Evolutionary conservation across 2,329 filamentous ascomycete species (phyloP).

Genomic region (Fusarium incarnatum): DNA sequence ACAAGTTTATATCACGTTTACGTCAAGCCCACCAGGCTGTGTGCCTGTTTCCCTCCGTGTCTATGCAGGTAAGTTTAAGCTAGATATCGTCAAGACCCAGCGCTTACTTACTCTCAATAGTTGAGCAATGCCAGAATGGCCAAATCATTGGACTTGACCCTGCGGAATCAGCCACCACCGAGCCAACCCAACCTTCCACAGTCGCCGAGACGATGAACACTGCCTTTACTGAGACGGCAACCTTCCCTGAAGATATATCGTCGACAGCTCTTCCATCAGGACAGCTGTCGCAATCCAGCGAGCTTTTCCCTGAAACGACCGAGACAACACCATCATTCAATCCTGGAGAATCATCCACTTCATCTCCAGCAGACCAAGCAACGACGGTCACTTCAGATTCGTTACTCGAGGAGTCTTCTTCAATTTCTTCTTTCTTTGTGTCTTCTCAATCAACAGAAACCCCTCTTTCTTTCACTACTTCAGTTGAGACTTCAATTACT

Average conservation of each 20-base stretch:
- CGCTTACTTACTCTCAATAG: neutral
- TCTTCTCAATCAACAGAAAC: too few relatives aligned
- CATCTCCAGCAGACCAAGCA: too few relatives aligned
- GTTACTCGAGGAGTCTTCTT: too few relatives aligned
- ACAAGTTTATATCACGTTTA: neutral
- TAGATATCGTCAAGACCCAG: accelerated
- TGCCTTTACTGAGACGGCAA: accelerated
- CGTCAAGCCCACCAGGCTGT: neutral
- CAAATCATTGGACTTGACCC: neutral
- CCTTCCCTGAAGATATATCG: too few relatives aligned
- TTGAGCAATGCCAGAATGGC: neutral
- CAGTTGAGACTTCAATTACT: neutral
- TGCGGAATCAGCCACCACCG: neutral
- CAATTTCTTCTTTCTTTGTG: accelerated
- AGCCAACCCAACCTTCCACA: too few relatives aligned
- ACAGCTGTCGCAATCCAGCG: too few relatives aligned
- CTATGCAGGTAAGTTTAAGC: accelerated
- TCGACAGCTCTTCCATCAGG: too few relatives aligned
- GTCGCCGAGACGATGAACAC: neutral
- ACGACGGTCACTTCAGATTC: accelerated
- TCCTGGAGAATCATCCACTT: accelerated
- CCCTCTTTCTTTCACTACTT: neutral
- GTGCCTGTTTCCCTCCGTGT: neutral
- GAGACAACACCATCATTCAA: neutral
- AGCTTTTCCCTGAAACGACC: too few relatives aligned